Base-by-base conservation (phyloP, 2,329 filamentous ascomycete genomes). In the Trichophaea hybrida region DNA sequence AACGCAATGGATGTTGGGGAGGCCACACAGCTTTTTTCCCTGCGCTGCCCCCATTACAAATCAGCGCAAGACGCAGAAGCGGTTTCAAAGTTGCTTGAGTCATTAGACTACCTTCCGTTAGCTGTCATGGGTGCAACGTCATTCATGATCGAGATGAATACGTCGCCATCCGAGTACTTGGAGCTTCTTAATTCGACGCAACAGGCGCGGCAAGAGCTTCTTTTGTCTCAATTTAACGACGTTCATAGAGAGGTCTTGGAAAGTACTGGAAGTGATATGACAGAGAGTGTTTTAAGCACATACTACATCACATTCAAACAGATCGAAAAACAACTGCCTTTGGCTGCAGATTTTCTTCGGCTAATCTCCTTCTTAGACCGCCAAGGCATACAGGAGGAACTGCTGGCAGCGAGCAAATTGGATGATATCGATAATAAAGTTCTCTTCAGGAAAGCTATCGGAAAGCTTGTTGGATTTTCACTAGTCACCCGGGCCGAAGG, bases 31-130 rank as follows among this genome's bases (percentile, higher is more conserved):
- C n/a, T 43, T 10, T 43, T 43, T 43, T 43, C 38, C 2, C 38
- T 10, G 38, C 38, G n/a, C 38, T 43, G 38, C 4, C 10, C 10
- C 38, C 38, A 43, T 1, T 43, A 10, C 38, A 15, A 43, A 2
- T 10, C 10, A 1, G 38, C n/a, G 4, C 38, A 43, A 15, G 38
- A 43, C 4, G n/a, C 38, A 4, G 38, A 43, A 2, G 38, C 38
- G 1, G n/a, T 43, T 4, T 4, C 38, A 4, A 43, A 12, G 15
- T 8, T 62, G 8, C 58, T 62, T 12, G 31, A 49, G 3, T 57
- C 53, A 31, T 10, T 62, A 24, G 51, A 57, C 10, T 57, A 34
- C 52, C 48, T 62, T 17, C 60, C 58, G 13, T 50, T 59, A 38
- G 58, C 58, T 8, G 40, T 59, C 1, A 1, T 46, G 3, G 48